A percentile compares a stretch with the other conserved stretches of the same genome.
phyloP scores from a whole-genome alignment of 129 eudicot species.

The Escallonia rubra region DNA sequence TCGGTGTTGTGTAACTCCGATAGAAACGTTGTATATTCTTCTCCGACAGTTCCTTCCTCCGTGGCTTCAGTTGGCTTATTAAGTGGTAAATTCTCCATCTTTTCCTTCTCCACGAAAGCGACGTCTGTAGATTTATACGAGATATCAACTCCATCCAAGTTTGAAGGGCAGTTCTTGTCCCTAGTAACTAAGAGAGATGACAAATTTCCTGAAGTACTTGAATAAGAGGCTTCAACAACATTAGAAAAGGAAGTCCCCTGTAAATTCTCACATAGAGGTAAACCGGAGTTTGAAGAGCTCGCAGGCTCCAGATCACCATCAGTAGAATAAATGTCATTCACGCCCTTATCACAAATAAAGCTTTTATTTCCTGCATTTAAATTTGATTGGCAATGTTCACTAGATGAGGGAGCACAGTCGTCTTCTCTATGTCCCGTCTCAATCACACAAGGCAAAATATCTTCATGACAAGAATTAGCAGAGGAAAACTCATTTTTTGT shows the following conservation, averaged over 20 bases:
- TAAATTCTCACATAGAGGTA: neutral
- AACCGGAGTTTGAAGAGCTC: neutral
- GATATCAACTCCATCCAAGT: constrained; percentile 6
- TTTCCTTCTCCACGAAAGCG: constrained; percentile 15
- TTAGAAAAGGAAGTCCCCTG: neutral
- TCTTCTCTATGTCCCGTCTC: constrained; percentile 1
- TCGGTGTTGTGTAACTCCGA: constrained; percentile 35
- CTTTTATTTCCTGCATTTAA: neutral
- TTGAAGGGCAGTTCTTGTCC: constrained; percentile 10
- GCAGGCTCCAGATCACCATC: neutral
- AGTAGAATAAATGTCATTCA: constrained; percentile 1
- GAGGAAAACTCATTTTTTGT: neutral
- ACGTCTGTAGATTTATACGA: constrained; percentile 1
- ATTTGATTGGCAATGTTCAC: constrained; percentile 9
- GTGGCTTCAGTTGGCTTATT: constrained; percentile 24
- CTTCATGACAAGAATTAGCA: constrained; percentile 6
- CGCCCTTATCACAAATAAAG: neutral
- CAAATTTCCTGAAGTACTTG: constrained; percentile 3
- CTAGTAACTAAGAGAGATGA: constrained; percentile 15
- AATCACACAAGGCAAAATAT: neutral
- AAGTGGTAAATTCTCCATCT: constrained; percentile 18
- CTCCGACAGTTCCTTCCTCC: constrained; percentile 33
- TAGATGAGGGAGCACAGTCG: constrained; percentile 6
- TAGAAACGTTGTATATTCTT: constrained; percentile 39
- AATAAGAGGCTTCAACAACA: constrained; percentile 9